Base-by-base conservation (phyloP, 1,284 basidiomycete genomes). In the Mycosarcoma mackinlayi region DNA sequence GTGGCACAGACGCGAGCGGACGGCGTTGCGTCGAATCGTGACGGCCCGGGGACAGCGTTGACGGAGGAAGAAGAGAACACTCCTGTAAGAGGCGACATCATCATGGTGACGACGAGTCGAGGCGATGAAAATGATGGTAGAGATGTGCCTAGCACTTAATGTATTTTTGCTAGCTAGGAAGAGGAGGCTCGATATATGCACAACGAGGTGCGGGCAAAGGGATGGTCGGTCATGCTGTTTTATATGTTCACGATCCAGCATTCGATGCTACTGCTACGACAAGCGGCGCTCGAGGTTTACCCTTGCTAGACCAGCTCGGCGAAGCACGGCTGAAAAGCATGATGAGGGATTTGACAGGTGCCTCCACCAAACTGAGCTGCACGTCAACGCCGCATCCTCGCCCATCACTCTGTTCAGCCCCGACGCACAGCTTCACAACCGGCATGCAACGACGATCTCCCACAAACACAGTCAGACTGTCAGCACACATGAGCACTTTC, bases 261-360 rank as follows among this genome's bases (percentile, higher is more conserved):
- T n/a, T n/a, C n/a, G n/a, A n/a, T n/a, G n/a, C n/a, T n/a, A n/a
- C n/a, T n/a, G n/a, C n/a, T n/a, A n/a, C n/a, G n/a, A n/a, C n/a
- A n/a, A n/a, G n/a, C n/a, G n/a, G n/a, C n/a, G n/a, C n/a, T n/a
- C n/a, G n/a, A n/a, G n/a, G n/a, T n/a, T n/a, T n/a, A n/a, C n/a
- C n/a, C n/a, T n/a, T n/a, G n/a, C n/a, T n/a, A n/a, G n/a, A n/a
- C n/a, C n/a, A n/a, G n/a, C n/a, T n/a, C n/a, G n/a, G n/a, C n/a
- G n/a, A n/a, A n/a, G n/a, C n/a, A 35, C 7, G 16, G n/a, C 34
- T 35, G 34, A 35, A 16, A 16, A 35, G 34, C 27, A 16, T 62
- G 59, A 62, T 45, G 41, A 62, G 59, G 45, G 47, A 25, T 46
- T 30, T 62, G 59, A 62, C 59, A 55, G 51, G 41, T 55, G 39